Conservation (phyloP, 2,329 filamentous ascomycete species). For the Diaporthe capsici region DNA sequence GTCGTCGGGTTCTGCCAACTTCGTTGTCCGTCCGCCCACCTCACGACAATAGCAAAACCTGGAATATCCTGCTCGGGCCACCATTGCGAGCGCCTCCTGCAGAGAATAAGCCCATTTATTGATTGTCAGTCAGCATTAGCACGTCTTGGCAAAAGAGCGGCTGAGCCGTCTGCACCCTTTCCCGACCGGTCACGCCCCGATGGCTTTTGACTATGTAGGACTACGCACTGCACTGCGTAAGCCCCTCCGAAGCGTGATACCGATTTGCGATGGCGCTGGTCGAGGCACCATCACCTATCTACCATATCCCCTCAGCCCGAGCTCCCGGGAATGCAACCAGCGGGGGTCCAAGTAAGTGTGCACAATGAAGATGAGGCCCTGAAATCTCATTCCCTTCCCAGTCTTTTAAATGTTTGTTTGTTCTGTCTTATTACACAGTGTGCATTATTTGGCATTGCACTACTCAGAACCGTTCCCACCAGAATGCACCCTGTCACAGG, state of each 20-base stretch:
- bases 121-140: constrained; percentile 12
- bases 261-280: not conserved
- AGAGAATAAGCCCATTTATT: constrained; percentile 11
- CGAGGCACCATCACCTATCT: too few relatives aligned
- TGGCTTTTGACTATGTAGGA: not conserved
- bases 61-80: not conserved
- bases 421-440: too few relatives aligned
- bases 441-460: too few relatives aligned
- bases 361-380: too few relatives aligned
- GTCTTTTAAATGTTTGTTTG: too few relatives aligned
- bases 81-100: constrained; percentile 3
- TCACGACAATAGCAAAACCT: not conserved
- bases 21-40: not conserved
- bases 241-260: not conserved
- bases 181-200: not conserved
- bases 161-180: constrained; percentile 2
- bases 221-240: not conserved
- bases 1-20: constrained; percentile 16
- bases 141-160: not conserved
- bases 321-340: too few relatives aligned
- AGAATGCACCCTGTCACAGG: too few relatives aligned
- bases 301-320: too few relatives aligned
- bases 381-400: too few relatives aligned
- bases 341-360: too few relatives aligned
- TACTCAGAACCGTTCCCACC: too few relatives aligned